Evolutionary conservation across 805 yeast genomes (phyloP).

Genomic region (Candida nemodendra): DNA sequence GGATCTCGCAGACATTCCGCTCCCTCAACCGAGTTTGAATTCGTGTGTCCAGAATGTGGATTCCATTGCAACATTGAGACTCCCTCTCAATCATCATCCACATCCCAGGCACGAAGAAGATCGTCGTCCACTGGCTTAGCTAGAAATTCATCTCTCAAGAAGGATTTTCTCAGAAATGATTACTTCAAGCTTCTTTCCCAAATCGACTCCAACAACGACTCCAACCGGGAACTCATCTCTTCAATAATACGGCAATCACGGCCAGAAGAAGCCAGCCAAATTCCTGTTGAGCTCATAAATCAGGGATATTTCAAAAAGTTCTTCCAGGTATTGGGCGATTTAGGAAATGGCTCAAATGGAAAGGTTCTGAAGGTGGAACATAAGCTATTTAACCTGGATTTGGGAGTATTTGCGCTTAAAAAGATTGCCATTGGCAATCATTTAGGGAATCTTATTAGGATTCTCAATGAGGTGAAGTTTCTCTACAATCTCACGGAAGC

Average conservation of each 20-base stretch:
- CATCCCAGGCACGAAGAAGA: background rate
- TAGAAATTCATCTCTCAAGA: background rate
- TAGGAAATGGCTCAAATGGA: constrained; percentile 86
- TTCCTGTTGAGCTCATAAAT: constrained; percentile 53
- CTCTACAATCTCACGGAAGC: constrained; percentile 50
- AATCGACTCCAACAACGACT: constrained; percentile 19
- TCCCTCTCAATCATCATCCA: constrained; percentile 4
- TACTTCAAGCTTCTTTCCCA: constrained; percentile 28
- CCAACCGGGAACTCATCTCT: constrained; percentile 19
- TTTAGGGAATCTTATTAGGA: constrained; percentile 63
- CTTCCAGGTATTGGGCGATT: constrained; percentile 54
- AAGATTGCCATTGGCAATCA: constrained; percentile 83
- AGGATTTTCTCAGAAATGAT: constrained; percentile 25
- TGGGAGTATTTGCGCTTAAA: constrained; percentile 83
- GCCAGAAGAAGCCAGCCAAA: constrained; percentile 9
- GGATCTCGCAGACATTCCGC: constrained; percentile 11
- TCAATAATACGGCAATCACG: constrained; percentile 15
- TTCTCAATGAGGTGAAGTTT: constrained; percentile 75
- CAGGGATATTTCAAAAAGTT: constrained; percentile 80
- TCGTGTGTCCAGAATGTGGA: constrained; percentile 30
- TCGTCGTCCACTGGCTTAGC: background rate
- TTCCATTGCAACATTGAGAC: constrained; percentile 17
- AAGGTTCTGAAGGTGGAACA: constrained; percentile 84
- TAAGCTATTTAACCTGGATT: constrained; percentile 61
- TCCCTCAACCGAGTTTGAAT: constrained; percentile 14